A percentile compares a stretch with the other conserved stretches of the same genome.
Conservation (phyloP, 2,329 filamentous ascomycete species). For the Calonectria pseudoturangicola region DNA sequence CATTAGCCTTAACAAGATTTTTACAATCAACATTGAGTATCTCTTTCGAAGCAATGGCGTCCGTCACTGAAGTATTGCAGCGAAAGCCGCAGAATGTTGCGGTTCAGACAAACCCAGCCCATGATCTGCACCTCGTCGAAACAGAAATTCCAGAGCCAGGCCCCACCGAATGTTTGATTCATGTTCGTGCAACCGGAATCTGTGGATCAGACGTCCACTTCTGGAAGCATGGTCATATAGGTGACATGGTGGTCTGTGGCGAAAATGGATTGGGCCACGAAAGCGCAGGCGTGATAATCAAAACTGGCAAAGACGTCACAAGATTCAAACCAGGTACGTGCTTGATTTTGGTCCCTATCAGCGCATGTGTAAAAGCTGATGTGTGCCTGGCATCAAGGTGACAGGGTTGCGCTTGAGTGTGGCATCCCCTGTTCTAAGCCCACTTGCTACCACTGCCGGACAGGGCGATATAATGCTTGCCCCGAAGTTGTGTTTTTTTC, state of each 20-base stretch:
- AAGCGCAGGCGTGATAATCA: conserved; percentile 39
- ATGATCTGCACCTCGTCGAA: conserved; percentile 80
- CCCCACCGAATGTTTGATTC: conserved; percentile 67
- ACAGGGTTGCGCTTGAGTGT: conserved; percentile 54
- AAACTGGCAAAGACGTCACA: conserved; percentile 32
- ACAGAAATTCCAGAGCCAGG: conserved; percentile 63
- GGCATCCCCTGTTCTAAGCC: conserved; percentile 58
- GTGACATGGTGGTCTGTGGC: conserved; percentile 51
- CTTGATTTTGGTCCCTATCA: not conserved
- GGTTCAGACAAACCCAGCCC: conserved; percentile 80
- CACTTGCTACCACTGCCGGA: conserved; percentile 59
- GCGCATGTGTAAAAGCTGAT: not conserved
- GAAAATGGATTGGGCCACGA: conserved; percentile 48
- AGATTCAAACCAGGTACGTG: conserved; percentile 32
- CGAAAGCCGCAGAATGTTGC: conserved; percentile 72
- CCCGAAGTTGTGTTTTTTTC: conserved; percentile 63
- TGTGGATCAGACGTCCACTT: conserved; percentile 71
- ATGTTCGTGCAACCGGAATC: conserved; percentile 81
- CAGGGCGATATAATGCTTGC: conserved; percentile 64
- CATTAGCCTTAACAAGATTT: not conserved
- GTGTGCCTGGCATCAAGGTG: conserved; percentile 36
- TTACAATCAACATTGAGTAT: not conserved
- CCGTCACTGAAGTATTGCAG: conserved; percentile 8
- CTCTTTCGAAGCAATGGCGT: not conserved
- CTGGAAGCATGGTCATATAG: conserved; percentile 61